A percentile compares a stretch with the other conserved stretches of the same genome.
Evolutionary conservation across 768 basidiomycete genomes (phyloP).

Genomic region (Amanita exitialis): DNA sequence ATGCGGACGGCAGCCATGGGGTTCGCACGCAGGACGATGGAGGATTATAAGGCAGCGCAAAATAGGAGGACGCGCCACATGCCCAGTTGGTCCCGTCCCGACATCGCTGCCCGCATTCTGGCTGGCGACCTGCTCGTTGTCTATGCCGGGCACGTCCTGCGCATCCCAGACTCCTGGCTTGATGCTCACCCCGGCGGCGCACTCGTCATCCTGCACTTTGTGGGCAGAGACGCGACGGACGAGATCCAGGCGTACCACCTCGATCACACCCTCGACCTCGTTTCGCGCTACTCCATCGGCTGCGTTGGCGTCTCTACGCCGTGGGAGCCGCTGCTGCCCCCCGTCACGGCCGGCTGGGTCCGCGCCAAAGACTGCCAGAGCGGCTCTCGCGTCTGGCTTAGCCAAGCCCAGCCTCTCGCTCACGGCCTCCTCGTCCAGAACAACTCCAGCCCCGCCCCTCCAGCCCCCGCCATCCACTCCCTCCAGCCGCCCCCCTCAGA

Average conservation of each 20-base stretch:
- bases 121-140: conserved; percentile 70
- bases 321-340: conserved; percentile 80
- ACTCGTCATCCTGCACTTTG: conserved; percentile 86
- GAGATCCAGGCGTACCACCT: conserved; percentile 92
- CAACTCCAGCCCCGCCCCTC: conserved; percentile 10
- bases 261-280: conserved; percentile 40
- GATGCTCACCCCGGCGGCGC: conserved; percentile 81
- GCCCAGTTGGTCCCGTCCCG: conserved; percentile 28
- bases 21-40: neutral
- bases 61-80: conserved; percentile 10
- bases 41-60: neutral
- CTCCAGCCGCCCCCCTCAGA: conserved; percentile 43
- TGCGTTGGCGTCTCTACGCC: conserved; percentile 49
- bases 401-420: conserved; percentile 42
- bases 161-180: conserved; percentile 71
- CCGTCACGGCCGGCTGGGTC: conserved; percentile 79
- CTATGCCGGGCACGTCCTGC: conserved; percentile 52
- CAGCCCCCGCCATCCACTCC: conserved; percentile 30
- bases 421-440: conserved; percentile 57
- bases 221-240: conserved; percentile 90
- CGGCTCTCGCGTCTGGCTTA: conserved; percentile 46
- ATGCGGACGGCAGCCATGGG: conserved; percentile 22
- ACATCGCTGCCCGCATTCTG: conserved; percentile 63
- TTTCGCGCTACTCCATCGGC: conserved; percentile 62
- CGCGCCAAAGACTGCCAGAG: conserved; percentile 27